Base-by-base conservation (phyloP, 176 grass and related monocot genomes). In the Phoenix dactylifera region DNA sequence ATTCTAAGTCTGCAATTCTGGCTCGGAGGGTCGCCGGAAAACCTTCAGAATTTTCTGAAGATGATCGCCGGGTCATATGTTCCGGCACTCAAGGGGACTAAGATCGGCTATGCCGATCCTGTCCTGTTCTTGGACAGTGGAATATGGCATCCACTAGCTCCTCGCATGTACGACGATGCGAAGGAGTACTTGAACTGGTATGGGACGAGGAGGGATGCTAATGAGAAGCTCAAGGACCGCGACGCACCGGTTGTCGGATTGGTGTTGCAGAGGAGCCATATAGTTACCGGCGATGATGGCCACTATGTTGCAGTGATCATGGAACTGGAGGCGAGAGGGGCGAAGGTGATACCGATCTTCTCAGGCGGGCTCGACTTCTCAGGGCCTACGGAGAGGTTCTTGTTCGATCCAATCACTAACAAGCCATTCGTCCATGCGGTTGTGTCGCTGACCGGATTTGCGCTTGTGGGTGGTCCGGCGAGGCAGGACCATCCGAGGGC, bases 161-260 rank as follows among this genome's bases (percentile, higher is more conserved):
- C 93, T 14, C 66, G 74, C 63, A 98, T 98, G 93, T 98, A 71
- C 65, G 93, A 88, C 18, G 93, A 98, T 51, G 82, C 71, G 51
- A 98, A 92, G 81, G 93, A 98, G 84, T 98, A 92, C 80, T 82
- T 98, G 74, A 98, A 98, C 64, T 98, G 93, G 93, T 92, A 98
- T 48, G 87, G 72, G 24, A 89, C 93, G 14, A 77, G 93, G 24
- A 68, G 80, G 4, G 93, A 98, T 70, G 59, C 77, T 55, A 49
- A 75, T 17, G 70, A 73, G 49, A 76, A 17, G 73, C 81, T 87
- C 49, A 86, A 79, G 76, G 75, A 70, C 65, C 73, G 62, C 22
- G 68, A 78, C 16, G 82, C 93, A 3, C 93, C 93, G 0, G 26
- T 98, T 2, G 74, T 98, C 62, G 93, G 93, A 1, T 73, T 98